A percentile compares a stretch with the other conserved stretches of the same genome.
phyloP scores from a whole-genome alignment of 2,329 filamentous ascomycete species.

The Aspergillus sp. region DNA sequence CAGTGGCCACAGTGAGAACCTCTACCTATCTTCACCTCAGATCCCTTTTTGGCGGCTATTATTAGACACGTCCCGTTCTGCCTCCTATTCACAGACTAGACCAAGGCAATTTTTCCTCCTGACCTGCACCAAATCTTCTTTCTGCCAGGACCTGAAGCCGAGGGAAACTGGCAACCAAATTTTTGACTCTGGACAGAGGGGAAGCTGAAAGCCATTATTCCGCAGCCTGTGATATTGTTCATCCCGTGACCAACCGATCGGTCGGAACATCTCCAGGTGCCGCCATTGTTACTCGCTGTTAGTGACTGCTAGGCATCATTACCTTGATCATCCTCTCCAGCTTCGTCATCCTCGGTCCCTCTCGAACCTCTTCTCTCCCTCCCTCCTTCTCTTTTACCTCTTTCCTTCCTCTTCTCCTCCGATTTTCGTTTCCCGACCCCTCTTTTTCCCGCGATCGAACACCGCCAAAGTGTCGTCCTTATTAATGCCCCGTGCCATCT shows the following conservation, averaged over 20 bases:
- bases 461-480: constrained; percentile 97
- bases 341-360: constrained; percentile 12
- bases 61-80: constrained; percentile 5
- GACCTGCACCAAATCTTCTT: neutral
- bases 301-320: neutral
- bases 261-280: constrained; percentile 14
- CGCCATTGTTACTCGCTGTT: constrained; percentile 3
- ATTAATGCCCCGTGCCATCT: constrained; percentile 84
- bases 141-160: neutral
- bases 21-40: neutral
- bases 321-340: constrained; percentile 5
- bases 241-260: constrained; percentile 14
- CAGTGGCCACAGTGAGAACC: neutral
- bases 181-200: neutral
- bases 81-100: neutral
- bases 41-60: constrained; percentile 7
- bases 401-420: constrained; percentile 24
- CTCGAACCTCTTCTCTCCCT: constrained; percentile 3
- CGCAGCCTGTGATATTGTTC: neutral
- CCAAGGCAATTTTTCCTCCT: neutral
- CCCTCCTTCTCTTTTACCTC: constrained; percentile 22
- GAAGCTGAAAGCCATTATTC: neutral
- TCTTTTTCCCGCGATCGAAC: constrained; percentile 47
- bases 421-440: constrained; percentile 13
- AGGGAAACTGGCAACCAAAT: neutral